These are phyloP conservation scores for Trichophyton mentagrophytes DNA, from an alignment of 2,329 filamentous ascomycete genomes.

Conservation along the genomic window DNA sequence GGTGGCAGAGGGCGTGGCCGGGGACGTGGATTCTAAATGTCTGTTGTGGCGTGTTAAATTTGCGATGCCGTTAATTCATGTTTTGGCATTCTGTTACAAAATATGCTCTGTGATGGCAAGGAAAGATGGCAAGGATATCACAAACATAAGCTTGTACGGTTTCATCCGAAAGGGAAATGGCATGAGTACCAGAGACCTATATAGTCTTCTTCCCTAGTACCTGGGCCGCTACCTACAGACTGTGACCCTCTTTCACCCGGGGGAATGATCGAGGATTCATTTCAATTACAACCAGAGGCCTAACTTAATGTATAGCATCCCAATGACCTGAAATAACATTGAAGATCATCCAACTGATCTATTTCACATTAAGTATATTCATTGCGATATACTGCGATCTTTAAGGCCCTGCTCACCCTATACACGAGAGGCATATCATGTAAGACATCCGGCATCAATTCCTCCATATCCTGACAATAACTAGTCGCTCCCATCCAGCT, in stretches of 20 bases:
- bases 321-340: not conserved
- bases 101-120: not conserved
- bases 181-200: not conserved
- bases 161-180: not conserved
- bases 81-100: not conserved
- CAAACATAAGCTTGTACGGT: not conserved
- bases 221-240: not conserved
- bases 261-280: not conserved
- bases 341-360: not conserved
- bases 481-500: slow-evolving; percentile 88
- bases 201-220: not conserved
- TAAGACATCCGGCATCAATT: not conserved
- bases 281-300: not conserved
- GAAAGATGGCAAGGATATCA: not conserved
- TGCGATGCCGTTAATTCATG: not conserved
- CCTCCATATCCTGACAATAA: slow-evolving; percentile 76
- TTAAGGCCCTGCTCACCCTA: not conserved
- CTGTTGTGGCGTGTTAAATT: not conserved
- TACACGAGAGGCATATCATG: not conserved
- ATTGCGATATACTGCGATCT: not conserved
- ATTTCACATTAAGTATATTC: not conserved
- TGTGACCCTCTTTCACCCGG: not conserved
- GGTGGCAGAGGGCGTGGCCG: slow-evolving; percentile 45
- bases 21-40: slow-evolving; percentile 23
- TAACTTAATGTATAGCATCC: not conserved